These are phyloP conservation scores for Neonectria magnoliae DNA, from an alignment of 2,329 filamentous ascomycete genomes.

Conservation along the genomic window DNA sequence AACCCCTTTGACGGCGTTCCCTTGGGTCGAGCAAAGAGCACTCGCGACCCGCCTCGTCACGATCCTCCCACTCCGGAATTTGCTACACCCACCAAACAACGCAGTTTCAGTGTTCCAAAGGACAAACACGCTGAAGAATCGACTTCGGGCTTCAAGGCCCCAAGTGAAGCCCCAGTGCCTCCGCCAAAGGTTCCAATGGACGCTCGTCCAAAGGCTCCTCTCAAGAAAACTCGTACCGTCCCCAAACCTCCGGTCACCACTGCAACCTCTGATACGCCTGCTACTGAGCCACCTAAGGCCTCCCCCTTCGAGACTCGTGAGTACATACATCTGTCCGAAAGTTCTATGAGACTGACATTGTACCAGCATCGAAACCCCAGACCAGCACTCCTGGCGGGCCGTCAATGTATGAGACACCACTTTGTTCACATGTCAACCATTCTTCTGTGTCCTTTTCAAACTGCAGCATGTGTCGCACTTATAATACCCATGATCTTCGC, in stretches of 20 bases:
- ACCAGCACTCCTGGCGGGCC: conserved; percentile 42
- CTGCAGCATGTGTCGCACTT: conserved; percentile 23
- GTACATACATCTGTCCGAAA: not conserved
- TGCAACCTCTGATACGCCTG: conserved; percentile 15
- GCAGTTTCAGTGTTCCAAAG: conserved; percentile 47
- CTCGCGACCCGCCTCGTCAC: conserved; percentile 49
- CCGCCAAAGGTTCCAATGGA: conserved; percentile 29
- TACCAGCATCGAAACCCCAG: conserved; percentile 25
- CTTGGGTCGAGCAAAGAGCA: conserved; percentile 58
- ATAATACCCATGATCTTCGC: conserved; percentile 10
- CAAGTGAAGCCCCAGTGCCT: conserved; percentile 3
- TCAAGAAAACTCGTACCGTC: conserved; percentile 38
- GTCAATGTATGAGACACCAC: conserved; percentile 59
- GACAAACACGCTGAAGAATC: conserved; percentile 25
- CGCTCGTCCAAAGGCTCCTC: conserved; percentile 36
- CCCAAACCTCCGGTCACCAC: conserved; percentile 27
- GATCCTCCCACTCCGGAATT: conserved; percentile 38
- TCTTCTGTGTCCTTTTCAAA: conserved; percentile 21
- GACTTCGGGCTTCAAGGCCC: not conserved
- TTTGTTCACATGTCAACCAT: conserved; percentile 32
- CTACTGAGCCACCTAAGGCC: conserved; percentile 21
- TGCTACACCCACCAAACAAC: conserved; percentile 39
- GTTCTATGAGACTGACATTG: conserved; percentile 12
- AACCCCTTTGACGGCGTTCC: conserved; percentile 63
- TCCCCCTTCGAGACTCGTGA: conserved; percentile 28